phyloP scores from a whole-genome alignment of 2,329 filamentous ascomycete genomes.

The Colletotrichum brevisporum region DNA sequence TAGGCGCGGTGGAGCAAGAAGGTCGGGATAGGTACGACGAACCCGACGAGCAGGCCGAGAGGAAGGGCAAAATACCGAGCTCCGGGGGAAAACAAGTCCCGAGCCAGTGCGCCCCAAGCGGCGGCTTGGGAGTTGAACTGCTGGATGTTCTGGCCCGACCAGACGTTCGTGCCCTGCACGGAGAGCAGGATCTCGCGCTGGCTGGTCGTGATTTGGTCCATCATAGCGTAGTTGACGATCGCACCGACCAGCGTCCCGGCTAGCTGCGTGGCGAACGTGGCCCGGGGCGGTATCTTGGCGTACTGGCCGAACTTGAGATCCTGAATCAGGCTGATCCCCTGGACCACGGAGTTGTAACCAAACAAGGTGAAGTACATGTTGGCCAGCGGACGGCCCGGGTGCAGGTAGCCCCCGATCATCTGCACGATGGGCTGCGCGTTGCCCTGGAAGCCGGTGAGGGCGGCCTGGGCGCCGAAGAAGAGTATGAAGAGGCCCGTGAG shows the following conservation, averaged over 20 bases:
- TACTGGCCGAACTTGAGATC: conserved; percentile 51
- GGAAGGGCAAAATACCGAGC: conserved; percentile 33
- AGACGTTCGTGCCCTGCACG: conserved; percentile 58
- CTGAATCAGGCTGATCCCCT: conserved; percentile 43
- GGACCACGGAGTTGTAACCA: too few relatives aligned
- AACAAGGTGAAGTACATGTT: too few relatives aligned
- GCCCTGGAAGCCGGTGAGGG: too few relatives aligned
- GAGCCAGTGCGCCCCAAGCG: conserved; percentile 43
- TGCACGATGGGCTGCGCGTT: too few relatives aligned
- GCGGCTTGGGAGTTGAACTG: conserved; percentile 56
- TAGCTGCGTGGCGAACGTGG: conserved; percentile 51
- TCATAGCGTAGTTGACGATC: conserved; percentile 60
- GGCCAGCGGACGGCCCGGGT: too few relatives aligned
- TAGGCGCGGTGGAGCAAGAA: background rate
- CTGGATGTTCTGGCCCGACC: conserved; percentile 61
- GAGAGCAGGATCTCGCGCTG: conserved; percentile 56
- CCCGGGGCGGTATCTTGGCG: conserved; percentile 41
- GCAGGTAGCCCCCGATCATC: too few relatives aligned
- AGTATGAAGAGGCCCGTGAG: too few relatives aligned
- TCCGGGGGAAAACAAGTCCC: conserved; percentile 38
- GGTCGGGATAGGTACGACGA: background rate
- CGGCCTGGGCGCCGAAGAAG: too few relatives aligned
- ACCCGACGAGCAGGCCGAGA: background rate
- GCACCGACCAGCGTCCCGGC: conserved; percentile 56
- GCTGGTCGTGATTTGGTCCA: conserved; percentile 58